Evolutionary conservation across 1,284 basidiomycete species (phyloP).

Genomic region (Sporisorium iseilematis-ciliati): DNA sequence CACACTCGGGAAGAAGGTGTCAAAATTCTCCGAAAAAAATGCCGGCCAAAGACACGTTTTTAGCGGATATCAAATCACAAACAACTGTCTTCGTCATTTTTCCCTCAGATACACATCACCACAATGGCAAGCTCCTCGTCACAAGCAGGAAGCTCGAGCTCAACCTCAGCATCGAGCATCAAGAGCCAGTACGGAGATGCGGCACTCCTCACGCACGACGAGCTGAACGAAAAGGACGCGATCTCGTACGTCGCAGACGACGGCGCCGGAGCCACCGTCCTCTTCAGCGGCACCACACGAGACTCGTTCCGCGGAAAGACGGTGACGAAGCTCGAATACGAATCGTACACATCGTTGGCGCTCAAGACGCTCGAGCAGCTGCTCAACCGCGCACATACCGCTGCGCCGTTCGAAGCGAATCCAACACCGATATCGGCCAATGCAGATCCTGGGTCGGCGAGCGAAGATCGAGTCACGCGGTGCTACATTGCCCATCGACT

Average conservation of each 20-base stretch:
- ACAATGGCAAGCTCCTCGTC: conserved; percentile 10
- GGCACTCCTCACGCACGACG: conserved; percentile 51
- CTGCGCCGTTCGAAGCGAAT: conserved; percentile 20
- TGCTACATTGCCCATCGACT: conserved; percentile 81
- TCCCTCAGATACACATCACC: not conserved
- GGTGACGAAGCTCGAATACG: conserved; percentile 81
- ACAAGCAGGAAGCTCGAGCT: not conserved
- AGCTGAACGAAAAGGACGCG: conserved; percentile 46
- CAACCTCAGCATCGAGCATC: conserved; percentile 6
- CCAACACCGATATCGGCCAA: conserved; percentile 22
- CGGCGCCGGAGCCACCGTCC: conserved; percentile 70
- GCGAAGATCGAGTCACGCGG: conserved; percentile 30
- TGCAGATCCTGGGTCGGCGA: not conserved
- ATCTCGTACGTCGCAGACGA: conserved; percentile 38
- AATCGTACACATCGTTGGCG: conserved; percentile 83
- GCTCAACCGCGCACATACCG: conserved; percentile 30
- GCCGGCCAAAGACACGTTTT: conserved; percentile 7
- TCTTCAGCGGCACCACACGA: conserved; percentile 81
- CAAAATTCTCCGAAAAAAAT: conserved; percentile 21
- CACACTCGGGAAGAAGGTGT: too few species aligned
- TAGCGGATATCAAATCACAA: too few species aligned
- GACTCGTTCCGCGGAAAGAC: conserved; percentile 78
- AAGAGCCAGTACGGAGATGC: conserved; percentile 31
- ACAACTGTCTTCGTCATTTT: not conserved
- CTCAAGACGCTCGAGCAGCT: conserved; percentile 75